Evolutionary conservation across 208 protist species (phyloP).

Genomic region (Naegleria lovaniensis): DNA sequence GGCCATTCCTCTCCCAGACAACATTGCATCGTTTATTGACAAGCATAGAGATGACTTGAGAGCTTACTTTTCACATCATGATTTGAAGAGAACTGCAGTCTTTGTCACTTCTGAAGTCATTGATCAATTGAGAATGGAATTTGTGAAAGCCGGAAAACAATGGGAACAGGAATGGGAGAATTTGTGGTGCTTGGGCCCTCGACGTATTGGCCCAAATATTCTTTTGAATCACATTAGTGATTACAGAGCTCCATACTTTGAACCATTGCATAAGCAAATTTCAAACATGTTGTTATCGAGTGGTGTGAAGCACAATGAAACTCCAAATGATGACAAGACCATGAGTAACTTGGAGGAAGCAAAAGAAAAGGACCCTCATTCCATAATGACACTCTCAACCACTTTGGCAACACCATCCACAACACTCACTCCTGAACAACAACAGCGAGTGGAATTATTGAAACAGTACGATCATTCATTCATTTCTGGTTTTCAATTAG

Average conservation of each 20-base stretch:
- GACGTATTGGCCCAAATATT: slow-evolving; percentile 53
- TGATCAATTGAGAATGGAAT: not conserved
- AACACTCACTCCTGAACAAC: not conserved
- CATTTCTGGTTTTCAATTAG: slow-evolving; percentile 88
- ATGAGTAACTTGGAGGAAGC: no score
- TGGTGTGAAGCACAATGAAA: not conserved
- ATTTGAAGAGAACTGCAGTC: not conserved
- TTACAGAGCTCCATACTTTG: slow-evolving; percentile 32
- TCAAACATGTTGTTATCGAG: no score
- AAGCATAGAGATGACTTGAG: slow-evolving; percentile 42
- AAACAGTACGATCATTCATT: slow-evolving; percentile 56
- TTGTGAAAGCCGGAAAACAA: not conserved
- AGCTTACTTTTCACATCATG: not conserved
- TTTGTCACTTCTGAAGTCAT: not conserved
- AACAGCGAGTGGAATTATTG: not conserved
- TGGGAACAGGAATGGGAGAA: slow-evolving; percentile 1
- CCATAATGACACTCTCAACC: not conserved
- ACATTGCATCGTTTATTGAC: slow-evolving; percentile 64
- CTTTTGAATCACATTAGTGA: slow-evolving; percentile 52
- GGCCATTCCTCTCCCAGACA: slow-evolving; percentile 51
- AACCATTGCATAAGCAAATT: slow-evolving; percentile 32
- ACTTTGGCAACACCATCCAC: not conserved
- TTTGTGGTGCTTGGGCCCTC: slow-evolving; percentile 56
- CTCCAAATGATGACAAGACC: no score
- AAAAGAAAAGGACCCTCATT: no score